These are phyloP conservation scores for Colletotrichum lini DNA, from an alignment of 2,329 filamentous ascomycete species.

Conservation along the genomic window DNA sequence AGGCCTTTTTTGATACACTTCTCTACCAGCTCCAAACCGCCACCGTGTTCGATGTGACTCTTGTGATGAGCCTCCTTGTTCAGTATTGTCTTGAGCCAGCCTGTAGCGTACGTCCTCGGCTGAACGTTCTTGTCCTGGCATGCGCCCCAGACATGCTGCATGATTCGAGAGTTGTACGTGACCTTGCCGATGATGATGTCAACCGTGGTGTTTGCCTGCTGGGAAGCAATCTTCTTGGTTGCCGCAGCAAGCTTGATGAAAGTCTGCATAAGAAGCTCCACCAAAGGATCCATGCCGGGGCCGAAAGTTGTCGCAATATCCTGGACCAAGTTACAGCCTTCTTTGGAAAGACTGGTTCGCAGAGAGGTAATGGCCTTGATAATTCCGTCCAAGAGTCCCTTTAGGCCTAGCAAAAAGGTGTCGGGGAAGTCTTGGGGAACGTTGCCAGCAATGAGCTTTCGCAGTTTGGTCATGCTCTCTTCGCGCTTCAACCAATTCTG, in stretches of 20 bases:
- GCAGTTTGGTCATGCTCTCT: conserved; percentile 82
- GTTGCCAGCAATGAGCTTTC: conserved; percentile 87
- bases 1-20: conserved; percentile 92
- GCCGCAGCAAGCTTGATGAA: conserved; percentile 90
- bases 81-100: conserved; percentile 88
- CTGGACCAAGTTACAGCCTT: conserved; percentile 86
- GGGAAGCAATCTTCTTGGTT: conserved; percentile 93
- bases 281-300: conserved; percentile 86
- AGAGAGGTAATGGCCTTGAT: conserved; percentile 88
- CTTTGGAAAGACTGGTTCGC: conserved; percentile 90
- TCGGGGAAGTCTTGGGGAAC: conserved; percentile 82
- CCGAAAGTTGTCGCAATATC: conserved; percentile 85
- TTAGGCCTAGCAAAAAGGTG: conserved; percentile 78
- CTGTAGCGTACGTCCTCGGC: conserved; percentile 82
- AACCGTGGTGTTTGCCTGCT: conserved; percentile 86
- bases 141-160: conserved; percentile 88
- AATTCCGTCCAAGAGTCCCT: conserved; percentile 86
- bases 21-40: conserved; percentile 86
- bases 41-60: conserved; percentile 85
- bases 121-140: conserved; percentile 95
- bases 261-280: conserved; percentile 89
- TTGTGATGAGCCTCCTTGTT: conserved; percentile 85
- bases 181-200: conserved; percentile 84
- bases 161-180: conserved; percentile 83
- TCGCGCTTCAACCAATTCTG: conserved; percentile 93